Percentiles rank a stretch among this genome's conserved stretches.
phyloP scores from a whole-genome alignment of 352 stramenopile species.

The Globisporangium nagaii region DNA sequence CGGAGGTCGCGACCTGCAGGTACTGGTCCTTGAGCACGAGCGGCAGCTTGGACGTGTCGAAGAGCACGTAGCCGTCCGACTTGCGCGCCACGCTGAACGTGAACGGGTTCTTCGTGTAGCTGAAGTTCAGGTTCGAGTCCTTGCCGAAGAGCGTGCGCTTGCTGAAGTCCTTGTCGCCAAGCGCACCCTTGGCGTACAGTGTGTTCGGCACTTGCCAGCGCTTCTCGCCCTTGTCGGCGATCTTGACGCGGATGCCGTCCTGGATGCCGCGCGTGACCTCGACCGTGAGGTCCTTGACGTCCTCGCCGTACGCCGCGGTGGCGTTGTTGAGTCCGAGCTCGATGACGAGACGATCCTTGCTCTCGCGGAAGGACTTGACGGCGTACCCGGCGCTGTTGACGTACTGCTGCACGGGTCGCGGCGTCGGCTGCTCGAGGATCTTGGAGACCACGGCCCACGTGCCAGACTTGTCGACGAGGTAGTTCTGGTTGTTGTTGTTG shows the following conservation, averaged over 20 bases:
- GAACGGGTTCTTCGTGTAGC: constrained; percentile 31
- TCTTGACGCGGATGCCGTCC: constrained; percentile 18
- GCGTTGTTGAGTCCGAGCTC: constrained; percentile 18
- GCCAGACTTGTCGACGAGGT: constrained; percentile 24
- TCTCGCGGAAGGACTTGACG: constrained; percentile 16
- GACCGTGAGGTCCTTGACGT: constrained; percentile 37
- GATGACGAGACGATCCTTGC: constrained; percentile 12
- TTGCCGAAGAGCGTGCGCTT: constrained; percentile 8
- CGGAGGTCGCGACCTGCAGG: constrained; percentile 38
- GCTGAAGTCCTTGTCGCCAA: constrained; percentile 4
- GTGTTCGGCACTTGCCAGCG: constrained; percentile 17
- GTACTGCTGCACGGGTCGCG: constrained; percentile 15
- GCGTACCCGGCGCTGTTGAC: constrained; percentile 21
- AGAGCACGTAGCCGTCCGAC: constrained; percentile 30
- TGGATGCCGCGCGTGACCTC: constrained; percentile 21
- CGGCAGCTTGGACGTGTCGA: constrained; percentile 36
- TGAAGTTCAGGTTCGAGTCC: constrained; percentile 18
- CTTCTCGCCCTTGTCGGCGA: constrained; percentile 15
- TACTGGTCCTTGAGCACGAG: constrained; percentile 48
- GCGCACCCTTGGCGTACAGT: constrained; percentile 2
- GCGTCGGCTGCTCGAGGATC: constrained; percentile 14
- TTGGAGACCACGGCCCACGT: constrained; percentile 35
- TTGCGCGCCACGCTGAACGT: constrained; percentile 31
- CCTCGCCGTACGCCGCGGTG: constrained; percentile 20
- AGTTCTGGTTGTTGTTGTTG: constrained; percentile 42